A percentile compares a stretch with the other conserved stretches of the same genome.
These are phyloP conservation scores for Hymenoscyphus repandus DNA, from an alignment of 2,329 filamentous ascomycete genomes.

Conservation along the genomic window DNA sequence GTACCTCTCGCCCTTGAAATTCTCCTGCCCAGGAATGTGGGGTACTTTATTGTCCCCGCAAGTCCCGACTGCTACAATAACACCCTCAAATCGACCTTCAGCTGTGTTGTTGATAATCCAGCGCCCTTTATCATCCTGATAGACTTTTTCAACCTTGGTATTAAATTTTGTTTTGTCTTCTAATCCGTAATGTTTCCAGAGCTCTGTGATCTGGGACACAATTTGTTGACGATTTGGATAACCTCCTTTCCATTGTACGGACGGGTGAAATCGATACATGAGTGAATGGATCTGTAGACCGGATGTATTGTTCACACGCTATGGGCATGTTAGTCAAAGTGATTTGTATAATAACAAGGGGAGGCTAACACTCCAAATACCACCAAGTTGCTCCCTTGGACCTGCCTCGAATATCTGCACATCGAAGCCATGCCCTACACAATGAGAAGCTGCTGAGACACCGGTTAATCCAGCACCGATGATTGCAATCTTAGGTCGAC, in stretches of 20 bases:
- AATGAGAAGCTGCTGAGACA: conserved; percentile 75
- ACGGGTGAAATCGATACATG: conserved; percentile 86
- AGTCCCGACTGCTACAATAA: conserved; percentile 74
- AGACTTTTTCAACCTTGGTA: conserved; percentile 62
- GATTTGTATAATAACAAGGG: not conserved
- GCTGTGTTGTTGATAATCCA: conserved; percentile 74
- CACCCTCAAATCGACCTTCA: conserved; percentile 70
- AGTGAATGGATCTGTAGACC: conserved; percentile 78
- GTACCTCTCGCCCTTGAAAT: conserved; percentile 66
- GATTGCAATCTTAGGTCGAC: conserved; percentile 60
- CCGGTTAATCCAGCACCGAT: conserved; percentile 69
- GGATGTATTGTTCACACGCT: conserved; percentile 78
- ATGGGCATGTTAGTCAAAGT: conserved; percentile 2
- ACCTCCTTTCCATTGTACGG: conserved; percentile 66
- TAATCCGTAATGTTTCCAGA: conserved; percentile 73
- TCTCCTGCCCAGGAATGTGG: conserved; percentile 61
- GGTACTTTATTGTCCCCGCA: conserved; percentile 76
- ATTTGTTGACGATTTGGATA: conserved; percentile 77
- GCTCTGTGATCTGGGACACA: conserved; percentile 60
- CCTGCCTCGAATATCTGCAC: conserved; percentile 74
- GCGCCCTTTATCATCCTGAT: conserved; percentile 59
- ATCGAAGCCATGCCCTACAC: conserved; percentile 80
- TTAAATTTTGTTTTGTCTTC: conserved; percentile 68
- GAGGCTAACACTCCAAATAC: conserved; percentile 69
- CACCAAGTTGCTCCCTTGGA: conserved; percentile 59